These are phyloP conservation scores for Blakeslea trispora DNA, from an alignment of 371 early-diverging fungal species.

Conservation along the genomic window DNA sequence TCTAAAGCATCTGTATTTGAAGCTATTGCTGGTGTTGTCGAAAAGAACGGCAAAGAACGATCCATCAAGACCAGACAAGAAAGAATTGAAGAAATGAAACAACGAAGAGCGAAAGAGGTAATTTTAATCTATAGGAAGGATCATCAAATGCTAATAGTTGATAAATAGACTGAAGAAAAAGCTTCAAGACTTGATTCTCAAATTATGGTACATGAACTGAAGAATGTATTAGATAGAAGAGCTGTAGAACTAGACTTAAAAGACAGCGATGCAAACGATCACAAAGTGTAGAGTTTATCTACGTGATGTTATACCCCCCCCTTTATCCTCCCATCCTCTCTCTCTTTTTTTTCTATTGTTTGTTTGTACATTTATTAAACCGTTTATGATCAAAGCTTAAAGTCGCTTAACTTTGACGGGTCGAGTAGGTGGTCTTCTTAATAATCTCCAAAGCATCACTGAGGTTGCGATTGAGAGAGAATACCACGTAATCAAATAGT, in stretches of 20 bases:
- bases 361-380: no score
- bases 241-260: slow-evolving; percentile 38
- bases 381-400: no score
- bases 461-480: slow-evolving; percentile 68
- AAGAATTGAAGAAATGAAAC: slow-evolving; percentile 58
- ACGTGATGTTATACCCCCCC: not conserved
- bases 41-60: slow-evolving; percentile 29
- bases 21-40: slow-evolving; percentile 43
- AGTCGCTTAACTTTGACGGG: slow-evolving; percentile 37
- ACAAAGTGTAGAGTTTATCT: not conserved
- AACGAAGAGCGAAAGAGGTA: slow-evolving; percentile 54
- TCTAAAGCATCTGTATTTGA: slow-evolving; percentile 50
- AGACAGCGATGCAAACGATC: not conserved
- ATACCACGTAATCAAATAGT: slow-evolving; percentile 90
- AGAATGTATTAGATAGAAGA: slow-evolving; percentile 59
- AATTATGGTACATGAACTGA: slow-evolving; percentile 67
- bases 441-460: slow-evolving; percentile 64
- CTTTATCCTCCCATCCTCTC: no score
- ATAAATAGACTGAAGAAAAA: slow-evolving; percentile 39
- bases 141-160: no score
- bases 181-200: slow-evolving; percentile 39
- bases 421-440: slow-evolving; percentile 42
- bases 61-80: slow-evolving; percentile 59
- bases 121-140: no score
- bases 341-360: not conserved